A percentile compares a stretch with the other conserved stretches of the same genome.
Evolutionary conservation across 2,329 filamentous ascomycete genomes (phyloP).

Genomic region (Fusarium albosuccineum): DNA sequence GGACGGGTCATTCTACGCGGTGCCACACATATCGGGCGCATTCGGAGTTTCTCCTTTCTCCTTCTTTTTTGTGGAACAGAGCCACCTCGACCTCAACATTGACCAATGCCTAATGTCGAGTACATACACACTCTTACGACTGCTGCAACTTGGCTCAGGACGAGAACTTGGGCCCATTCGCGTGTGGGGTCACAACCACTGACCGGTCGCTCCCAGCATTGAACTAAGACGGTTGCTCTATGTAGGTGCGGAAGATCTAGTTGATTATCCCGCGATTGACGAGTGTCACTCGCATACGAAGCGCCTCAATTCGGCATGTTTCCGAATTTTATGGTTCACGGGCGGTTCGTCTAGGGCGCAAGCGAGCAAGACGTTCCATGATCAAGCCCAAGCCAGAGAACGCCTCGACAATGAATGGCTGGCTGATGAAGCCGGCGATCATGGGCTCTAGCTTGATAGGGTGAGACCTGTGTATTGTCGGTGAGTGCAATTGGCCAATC

Average conservation of each 20-base stretch:
- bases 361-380: constrained; percentile 9
- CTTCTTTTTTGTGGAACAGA: too few relatives aligned
- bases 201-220: constrained; percentile 29
- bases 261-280: constrained; percentile 6
- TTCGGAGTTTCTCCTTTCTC: too few relatives aligned
- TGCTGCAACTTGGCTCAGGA: background rate
- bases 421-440: background rate
- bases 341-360: background rate
- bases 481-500: too few relatives aligned
- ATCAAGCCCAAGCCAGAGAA: constrained; percentile 13
- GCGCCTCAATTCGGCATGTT: constrained; percentile 20
- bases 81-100: background rate
- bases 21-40: too few relatives aligned
- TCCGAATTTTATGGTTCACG: background rate
- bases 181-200: constrained; percentile 23
- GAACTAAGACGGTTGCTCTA: constrained; percentile 29
- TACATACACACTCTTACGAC: constrained; percentile 1
- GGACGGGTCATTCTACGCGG: background rate
- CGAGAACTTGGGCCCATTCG: constrained; percentile 14
- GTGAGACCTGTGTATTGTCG: background rate
- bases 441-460: background rate
- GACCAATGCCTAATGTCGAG: too few relatives aligned
- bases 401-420: constrained; percentile 8
- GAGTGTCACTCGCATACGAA: constrained; percentile 9
- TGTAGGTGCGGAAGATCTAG: constrained; percentile 25